Percentiles rank a stretch among this genome's conserved stretches.
These are phyloP conservation scores for Lathyrus aphaca DNA, from an alignment of 306 rosid species.

Conservation along the genomic window DNA sequence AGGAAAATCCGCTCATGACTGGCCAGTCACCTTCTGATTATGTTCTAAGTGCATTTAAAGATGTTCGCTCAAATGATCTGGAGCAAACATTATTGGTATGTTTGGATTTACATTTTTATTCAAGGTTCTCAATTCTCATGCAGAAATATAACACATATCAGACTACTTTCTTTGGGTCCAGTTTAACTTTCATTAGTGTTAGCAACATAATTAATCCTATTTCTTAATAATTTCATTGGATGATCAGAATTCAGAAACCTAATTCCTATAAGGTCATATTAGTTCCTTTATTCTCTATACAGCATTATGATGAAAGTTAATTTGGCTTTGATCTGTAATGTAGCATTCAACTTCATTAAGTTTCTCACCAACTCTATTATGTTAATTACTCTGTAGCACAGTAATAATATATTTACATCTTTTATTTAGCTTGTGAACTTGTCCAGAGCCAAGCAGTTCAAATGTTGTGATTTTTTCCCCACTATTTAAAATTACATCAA, in stretches of 20 bases:
- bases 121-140: constrained; percentile 8
- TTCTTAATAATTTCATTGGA: neutral
- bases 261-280: neutral
- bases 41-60: constrained; percentile 75
- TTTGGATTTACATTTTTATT: constrained; percentile 28
- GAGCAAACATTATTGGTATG: constrained; percentile 91
- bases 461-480: neutral
- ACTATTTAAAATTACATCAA: too few relatives aligned
- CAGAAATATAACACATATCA: neutral
- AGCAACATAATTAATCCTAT: neutral
- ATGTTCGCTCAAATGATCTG: constrained; percentile 80
- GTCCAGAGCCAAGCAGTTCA: neutral
- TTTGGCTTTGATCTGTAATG: neutral
- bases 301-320: neutral
- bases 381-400: neutral
- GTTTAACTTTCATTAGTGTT: neutral
- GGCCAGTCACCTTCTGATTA: constrained; percentile 83
- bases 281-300: neutral
- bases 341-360: too few relatives aligned
- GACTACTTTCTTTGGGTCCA: neutral
- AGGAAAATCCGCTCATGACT: constrained; percentile 68
- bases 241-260: too few relatives aligned
- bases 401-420: neutral
- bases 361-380: neutral
- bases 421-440: neutral